Conservation (phyloP, 164 flowering plant species). For the Annona squamosa region DNA sequence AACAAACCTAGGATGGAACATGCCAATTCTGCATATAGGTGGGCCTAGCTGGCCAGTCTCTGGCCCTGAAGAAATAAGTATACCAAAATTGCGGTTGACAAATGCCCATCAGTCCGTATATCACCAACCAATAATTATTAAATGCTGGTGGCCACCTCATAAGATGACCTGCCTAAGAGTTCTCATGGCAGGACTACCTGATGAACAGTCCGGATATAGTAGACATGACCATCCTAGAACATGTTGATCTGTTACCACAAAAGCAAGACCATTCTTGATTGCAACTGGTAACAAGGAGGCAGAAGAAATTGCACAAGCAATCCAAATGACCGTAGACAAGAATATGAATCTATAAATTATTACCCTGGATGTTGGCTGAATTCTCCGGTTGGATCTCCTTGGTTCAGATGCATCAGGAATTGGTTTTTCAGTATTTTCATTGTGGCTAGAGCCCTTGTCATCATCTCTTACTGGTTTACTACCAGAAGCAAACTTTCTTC, state of each 20-base stretch:
- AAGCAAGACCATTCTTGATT: not conserved
- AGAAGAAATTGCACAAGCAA: not conserved
- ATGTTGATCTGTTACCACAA: too few relatives aligned
- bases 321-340: not conserved
- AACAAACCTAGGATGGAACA: too few relatives aligned
- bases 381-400: constrained; percentile 85
- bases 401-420: constrained; percentile 50
- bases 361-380: constrained; percentile 99
- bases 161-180: not conserved
- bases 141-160: not conserved
- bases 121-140: not conserved
- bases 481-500: constrained; percentile 41
- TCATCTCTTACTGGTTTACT: constrained; percentile 41
- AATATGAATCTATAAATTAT: constrained; percentile 8
- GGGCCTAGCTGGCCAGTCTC: not conserved
- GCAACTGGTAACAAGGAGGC: not conserved
- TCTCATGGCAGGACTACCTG: not conserved
- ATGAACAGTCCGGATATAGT: not conserved
- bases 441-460: constrained; percentile 30
- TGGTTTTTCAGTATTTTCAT: constrained; percentile 29
- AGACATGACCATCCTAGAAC: not conserved
- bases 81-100: not conserved
- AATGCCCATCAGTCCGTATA: not conserved
- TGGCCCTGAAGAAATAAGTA: too few relatives aligned
- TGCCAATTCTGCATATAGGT: too few relatives aligned